Percentiles rank a stretch among this genome's conserved stretches.
phyloP scores from a whole-genome alignment of 805 yeast species.

The Yarrowia keelungensis region DNA sequence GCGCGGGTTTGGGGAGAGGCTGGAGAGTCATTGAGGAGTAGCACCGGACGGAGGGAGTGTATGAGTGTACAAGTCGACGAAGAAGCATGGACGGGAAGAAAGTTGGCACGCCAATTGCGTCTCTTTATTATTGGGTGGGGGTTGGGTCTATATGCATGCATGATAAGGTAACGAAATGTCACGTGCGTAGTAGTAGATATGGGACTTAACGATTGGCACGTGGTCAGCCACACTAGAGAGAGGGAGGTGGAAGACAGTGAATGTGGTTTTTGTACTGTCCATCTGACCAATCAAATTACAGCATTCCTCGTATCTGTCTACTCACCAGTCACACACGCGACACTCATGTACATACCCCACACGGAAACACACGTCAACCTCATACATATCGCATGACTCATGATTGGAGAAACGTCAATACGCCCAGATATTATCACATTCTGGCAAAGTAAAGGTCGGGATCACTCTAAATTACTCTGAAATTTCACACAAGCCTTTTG shows the following conservation, averaged over 20 bases:
- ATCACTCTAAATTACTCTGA: not conserved
- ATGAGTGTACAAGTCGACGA: slow-evolving; percentile 15
- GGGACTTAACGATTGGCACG: slow-evolving; percentile 5
- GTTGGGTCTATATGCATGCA: slow-evolving; percentile 31
- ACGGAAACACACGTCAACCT: slow-evolving; percentile 12
- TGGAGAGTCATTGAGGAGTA: slow-evolving; percentile 37
- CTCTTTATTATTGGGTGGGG: slow-evolving; percentile 30
- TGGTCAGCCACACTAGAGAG: slow-evolving; percentile 14
- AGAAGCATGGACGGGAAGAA: slow-evolving; percentile 20
- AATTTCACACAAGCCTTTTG: not conserved
- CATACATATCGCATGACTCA: slow-evolving; percentile 9
- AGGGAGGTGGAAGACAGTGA: not conserved
- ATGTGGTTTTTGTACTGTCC: not conserved
- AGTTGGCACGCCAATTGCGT: slow-evolving; percentile 1
- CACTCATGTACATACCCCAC: slow-evolving; percentile 14
- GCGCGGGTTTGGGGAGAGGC: slow-evolving; percentile 39
- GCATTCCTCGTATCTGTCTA: not conserved
- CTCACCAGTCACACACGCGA: not conserved
- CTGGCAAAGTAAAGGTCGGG: not conserved
- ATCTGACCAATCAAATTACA: not conserved
- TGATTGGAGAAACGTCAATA: not conserved
- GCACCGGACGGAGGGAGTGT: not conserved
- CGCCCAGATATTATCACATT: not conserved
- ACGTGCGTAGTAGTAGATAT: not conserved
- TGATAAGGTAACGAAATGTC: slow-evolving; percentile 38